phyloP scores from a whole-genome alignment of 352 stramenopile genomes.

The Lagenidium giganteum region DNA sequence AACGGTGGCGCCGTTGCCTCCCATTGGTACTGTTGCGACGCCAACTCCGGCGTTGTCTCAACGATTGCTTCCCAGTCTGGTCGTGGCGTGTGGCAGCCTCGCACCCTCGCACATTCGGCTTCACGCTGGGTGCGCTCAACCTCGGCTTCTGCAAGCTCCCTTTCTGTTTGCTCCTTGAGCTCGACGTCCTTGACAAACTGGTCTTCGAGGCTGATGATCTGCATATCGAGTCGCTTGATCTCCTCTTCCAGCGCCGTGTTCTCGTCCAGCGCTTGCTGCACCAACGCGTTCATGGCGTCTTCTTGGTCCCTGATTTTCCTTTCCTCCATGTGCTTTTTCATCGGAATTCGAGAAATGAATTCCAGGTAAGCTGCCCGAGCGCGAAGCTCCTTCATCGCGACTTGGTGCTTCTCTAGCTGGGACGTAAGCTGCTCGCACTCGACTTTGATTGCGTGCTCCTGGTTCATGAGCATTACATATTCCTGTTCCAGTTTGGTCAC shows the following conservation, averaged over 20 bases:
- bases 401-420: slow-evolving; percentile 36
- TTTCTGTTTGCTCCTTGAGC: slow-evolving; percentile 11
- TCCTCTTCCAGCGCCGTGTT: slow-evolving; percentile 39
- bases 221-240: slow-evolving; percentile 25
- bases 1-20: slow-evolving; percentile 15
- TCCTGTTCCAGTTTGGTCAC: slow-evolving; percentile 44
- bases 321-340: slow-evolving; percentile 59
- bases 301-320: slow-evolving; percentile 55
- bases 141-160: slow-evolving; percentile 16
- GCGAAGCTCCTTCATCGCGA: slow-evolving; percentile 33
- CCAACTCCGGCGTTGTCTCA: slow-evolving; percentile 52
- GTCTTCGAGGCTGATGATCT: slow-evolving; percentile 25
- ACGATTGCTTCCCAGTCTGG: slow-evolving; percentile 62
- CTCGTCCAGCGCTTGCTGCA: slow-evolving; percentile 27
- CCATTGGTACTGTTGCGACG: slow-evolving; percentile 50
- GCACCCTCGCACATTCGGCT: slow-evolving; percentile 23
- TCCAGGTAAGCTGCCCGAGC: slow-evolving; percentile 50
- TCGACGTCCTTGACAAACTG: slow-evolving; percentile 34
- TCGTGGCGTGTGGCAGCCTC: slow-evolving; percentile 61
- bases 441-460: slow-evolving; percentile 34
- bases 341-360: slow-evolving; percentile 42
- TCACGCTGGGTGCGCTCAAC: slow-evolving; percentile 17
- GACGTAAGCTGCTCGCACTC: slow-evolving; percentile 36
- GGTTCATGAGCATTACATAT: slow-evolving; percentile 30
- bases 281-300: slow-evolving; percentile 19